These are phyloP conservation scores for Tylopilus plumbeoviolaceoides DNA, from an alignment of 768 basidiomycete species.

Conservation along the genomic window DNA sequence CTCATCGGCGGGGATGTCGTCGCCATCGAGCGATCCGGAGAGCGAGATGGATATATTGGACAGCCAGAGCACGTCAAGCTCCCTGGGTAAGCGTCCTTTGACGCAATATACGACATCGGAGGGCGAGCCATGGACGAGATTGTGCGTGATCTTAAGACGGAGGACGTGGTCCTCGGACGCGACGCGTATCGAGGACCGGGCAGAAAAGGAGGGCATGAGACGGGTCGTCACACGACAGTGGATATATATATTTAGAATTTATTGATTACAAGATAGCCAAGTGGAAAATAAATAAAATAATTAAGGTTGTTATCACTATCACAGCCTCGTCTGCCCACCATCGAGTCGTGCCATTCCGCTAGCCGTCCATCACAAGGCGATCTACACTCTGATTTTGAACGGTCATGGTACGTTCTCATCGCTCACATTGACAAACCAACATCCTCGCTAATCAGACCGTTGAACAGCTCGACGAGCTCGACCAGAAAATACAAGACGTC, in stretches of 20 bases:
- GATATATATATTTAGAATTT: slow-evolving; percentile 12
- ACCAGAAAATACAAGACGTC: slow-evolving; percentile 92
- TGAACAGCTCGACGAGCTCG: slow-evolving; percentile 54
- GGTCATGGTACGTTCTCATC: slow-evolving; percentile 30
- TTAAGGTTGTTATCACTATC: slow-evolving; percentile 26
- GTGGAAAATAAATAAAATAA: slow-evolving; percentile 9
- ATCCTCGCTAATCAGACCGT: slow-evolving; percentile 1
- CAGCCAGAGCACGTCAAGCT: slow-evolving; percentile 47
- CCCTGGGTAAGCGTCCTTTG: slow-evolving; percentile 33
- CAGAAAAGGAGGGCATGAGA: slow-evolving; percentile 32
- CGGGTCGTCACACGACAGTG: too few species aligned
- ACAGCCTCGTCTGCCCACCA: slow-evolving; percentile 28
- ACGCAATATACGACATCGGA: slow-evolving; percentile 29
- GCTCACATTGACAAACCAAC: slow-evolving; percentile 1
- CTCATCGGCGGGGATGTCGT: slow-evolving; percentile 34
- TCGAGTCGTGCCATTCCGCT: slow-evolving; percentile 9
- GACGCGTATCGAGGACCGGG: slow-evolving; percentile 36
- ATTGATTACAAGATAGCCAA: slow-evolving; percentile 27
- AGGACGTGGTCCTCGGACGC: slow-evolving; percentile 42
- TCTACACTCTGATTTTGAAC: slow-evolving; percentile 10
- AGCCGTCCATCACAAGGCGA: slow-evolving; percentile 16
- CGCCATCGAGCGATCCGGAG: slow-evolving; percentile 49
- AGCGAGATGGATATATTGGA: slow-evolving; percentile 51
- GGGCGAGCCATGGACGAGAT: slow-evolving; percentile 33
- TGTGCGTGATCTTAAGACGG: slow-evolving; percentile 44